These are phyloP conservation scores for Leccinum angustisporum DNA, from an alignment of 1,284 basidiomycete species.

Conservation along the genomic window DNA sequence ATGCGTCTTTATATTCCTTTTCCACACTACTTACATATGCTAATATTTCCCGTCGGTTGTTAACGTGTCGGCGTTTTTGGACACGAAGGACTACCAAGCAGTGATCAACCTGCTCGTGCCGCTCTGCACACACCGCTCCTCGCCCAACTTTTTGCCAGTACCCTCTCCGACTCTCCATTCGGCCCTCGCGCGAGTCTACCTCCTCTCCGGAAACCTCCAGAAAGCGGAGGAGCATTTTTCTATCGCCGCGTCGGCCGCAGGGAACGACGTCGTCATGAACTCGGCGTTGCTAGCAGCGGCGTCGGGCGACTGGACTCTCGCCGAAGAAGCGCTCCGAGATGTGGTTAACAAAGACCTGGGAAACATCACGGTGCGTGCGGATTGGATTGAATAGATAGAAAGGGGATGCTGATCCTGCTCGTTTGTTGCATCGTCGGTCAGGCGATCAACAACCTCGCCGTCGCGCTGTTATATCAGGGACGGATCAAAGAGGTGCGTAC, in stretches of 20 bases:
- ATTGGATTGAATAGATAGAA: too few relatives aligned
- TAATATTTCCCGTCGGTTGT: not conserved
- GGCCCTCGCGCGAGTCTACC: conserved; percentile 68
- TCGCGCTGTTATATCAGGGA: conserved; percentile 67
- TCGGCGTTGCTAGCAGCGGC: conserved; percentile 61
- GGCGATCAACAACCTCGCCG: conserved; percentile 79
- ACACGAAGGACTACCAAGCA: conserved; percentile 63
- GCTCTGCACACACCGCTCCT: conserved; percentile 47
- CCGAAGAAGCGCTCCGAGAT: conserved; percentile 43
- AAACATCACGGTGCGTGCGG: conserved; percentile 54
- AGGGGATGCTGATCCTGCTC: not conserved
- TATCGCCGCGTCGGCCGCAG: conserved; percentile 38
- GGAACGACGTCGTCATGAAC: conserved; percentile 52
- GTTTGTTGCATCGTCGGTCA: conserved; percentile 25
- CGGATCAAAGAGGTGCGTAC: conserved; percentile 62
- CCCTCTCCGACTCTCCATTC: conserved; percentile 57
- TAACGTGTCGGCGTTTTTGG: not conserved
- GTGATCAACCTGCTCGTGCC: conserved; percentile 64
- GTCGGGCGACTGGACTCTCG: conserved; percentile 65
- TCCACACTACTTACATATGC: not conserved
- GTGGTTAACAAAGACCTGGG: conserved; percentile 52
- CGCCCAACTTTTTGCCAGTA: conserved; percentile 10
- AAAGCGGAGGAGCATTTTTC: conserved; percentile 57
- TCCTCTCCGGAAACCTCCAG: conserved; percentile 65
- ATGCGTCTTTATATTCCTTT: not conserved